Evolutionary conservation across 2,329 filamentous ascomycete species (phyloP).

Genomic region (Cercospora beticola): DNA sequence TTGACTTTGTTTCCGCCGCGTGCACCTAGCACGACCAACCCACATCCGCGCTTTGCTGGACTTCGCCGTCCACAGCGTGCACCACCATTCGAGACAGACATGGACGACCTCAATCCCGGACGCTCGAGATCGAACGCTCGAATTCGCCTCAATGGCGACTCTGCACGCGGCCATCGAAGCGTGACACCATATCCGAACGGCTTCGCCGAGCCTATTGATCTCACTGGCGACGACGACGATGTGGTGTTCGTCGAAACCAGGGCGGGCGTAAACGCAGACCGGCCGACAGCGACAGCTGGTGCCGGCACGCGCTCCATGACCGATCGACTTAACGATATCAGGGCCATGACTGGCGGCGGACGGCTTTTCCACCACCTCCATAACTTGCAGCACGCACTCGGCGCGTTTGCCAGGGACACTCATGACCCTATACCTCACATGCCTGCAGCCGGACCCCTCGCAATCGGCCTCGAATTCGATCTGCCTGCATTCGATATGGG

Average conservation of each 20-base stretch:
- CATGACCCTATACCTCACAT: neutral
- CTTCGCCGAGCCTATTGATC: conserved; percentile 33
- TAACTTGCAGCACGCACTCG: neutral
- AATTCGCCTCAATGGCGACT: conserved; percentile 15
- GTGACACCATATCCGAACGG: conserved; percentile 29
- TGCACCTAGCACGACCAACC: conserved; percentile 2
- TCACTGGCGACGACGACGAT: conserved; percentile 38
- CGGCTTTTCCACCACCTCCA: neutral
- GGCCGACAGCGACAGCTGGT: conserved; percentile 29
- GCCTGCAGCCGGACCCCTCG: neutral
- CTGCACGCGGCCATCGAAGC: conserved; percentile 19
- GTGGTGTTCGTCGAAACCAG: conserved; percentile 31
- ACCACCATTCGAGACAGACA: conserved; percentile 1
- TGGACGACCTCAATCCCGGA: conserved; percentile 44
- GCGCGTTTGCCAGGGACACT: neutral
- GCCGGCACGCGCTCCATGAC: conserved; percentile 24
- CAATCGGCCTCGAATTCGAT: conserved; percentile 40
- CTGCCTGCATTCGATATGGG: conserved; percentile 48
- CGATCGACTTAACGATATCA: conserved; percentile 3
- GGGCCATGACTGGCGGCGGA: conserved; percentile 1
- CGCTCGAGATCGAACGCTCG: conserved; percentile 22
- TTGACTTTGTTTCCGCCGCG: conserved; percentile 14
- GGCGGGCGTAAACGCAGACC: conserved; percentile 27
- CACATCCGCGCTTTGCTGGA: conserved; percentile 21
- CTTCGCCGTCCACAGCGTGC: conserved; percentile 19